Evolutionary conservation across 768 basidiomycete genomes (phyloP), one percentile per base, ranked within the genome.

Genomic region (Suillus hirtellus): DNA sequence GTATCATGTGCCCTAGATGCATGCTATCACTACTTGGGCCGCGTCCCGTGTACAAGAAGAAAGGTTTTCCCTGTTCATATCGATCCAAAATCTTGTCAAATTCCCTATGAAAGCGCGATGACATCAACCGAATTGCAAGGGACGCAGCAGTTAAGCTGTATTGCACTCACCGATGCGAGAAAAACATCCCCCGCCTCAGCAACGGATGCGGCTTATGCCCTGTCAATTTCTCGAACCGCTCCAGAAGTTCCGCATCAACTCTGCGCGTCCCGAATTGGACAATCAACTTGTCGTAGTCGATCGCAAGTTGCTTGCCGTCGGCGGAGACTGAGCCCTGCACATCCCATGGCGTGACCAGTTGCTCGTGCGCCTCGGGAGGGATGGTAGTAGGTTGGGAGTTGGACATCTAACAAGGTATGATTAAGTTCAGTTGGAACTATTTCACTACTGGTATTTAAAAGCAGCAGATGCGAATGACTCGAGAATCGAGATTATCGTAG

Each of bases 1-100:
- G 97, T 59, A 98, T 88, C 90, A 96, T 90, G 74, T 99, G 97
- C 19, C 97, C 97, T 58, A 99, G 79, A 79, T 99, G 97, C 90
- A 99, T 91, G 72, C 94, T 96, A 72, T 93, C 93, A 71, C 93
- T 96, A 67, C 92, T 94, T 21, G 97, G 97, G 12, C 97, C 97
- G 63, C 97, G 87, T 38, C 97, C 97, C 1, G 97, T 99, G 77
- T 99, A 99, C 66, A 99, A 79, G 81, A 92, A 99, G 79, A 98
- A 99, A 2, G 96, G 97, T 75, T 99, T 97, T 17, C 93, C 89
- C 71, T 96, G 90, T 76, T 99, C 96, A 75, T 92, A 98, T 65
- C 95, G 89, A 76, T 97, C 95, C 63, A 99, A 79, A 60, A 99
- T 97, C 69, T 86, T 86, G 77, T 95, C 90, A 69, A 99, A 88